These are phyloP conservation scores for Camellia oleifera DNA, from an alignment of 179 eudicot species.

Conservation along the genomic window DNA sequence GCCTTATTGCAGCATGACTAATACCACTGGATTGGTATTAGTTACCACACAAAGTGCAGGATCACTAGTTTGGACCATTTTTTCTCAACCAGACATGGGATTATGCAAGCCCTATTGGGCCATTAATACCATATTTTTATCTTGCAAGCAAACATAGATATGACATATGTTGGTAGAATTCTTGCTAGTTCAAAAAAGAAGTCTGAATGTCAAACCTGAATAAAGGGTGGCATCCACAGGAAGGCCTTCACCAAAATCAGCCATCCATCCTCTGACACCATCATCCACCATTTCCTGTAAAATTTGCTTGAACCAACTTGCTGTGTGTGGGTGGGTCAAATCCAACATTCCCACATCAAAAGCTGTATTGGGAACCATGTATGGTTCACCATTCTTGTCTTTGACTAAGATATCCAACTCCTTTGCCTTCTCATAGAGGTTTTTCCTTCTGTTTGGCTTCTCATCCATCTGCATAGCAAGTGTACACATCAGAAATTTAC, in stretches of 20 bases:
- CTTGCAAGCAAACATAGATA: too few relatives aligned
- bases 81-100: too few relatives aligned
- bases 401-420: slow-evolving; percentile 75
- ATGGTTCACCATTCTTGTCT: slow-evolving; percentile 66
- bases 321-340: slow-evolving; percentile 76
- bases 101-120: too few relatives aligned
- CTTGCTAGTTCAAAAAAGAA: background rate
- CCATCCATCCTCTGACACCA: slow-evolving; percentile 99
- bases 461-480: slow-evolving; percentile 53
- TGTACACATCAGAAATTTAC: background rate
- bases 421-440: slow-evolving; percentile 84
- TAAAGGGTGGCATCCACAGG: slow-evolving; percentile 85
- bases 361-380: slow-evolving; percentile 97
- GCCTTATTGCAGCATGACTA: too few relatives aligned
- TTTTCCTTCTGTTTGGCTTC: slow-evolving; percentile 59
- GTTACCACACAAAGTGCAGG: too few relatives aligned
- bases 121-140: too few relatives aligned
- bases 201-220: slow-evolving; percentile 52
- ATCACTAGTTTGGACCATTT: too few relatives aligned
- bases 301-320: slow-evolving; percentile 81
- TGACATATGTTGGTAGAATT: background rate
- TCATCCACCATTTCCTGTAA: slow-evolving; percentile 83
- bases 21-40: too few relatives aligned
- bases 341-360: slow-evolving; percentile 98
- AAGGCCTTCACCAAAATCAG: slow-evolving; percentile 97